phyloP scores from a whole-genome alignment of 441 rosid genomes.

The Lepidium campestre region DNA sequence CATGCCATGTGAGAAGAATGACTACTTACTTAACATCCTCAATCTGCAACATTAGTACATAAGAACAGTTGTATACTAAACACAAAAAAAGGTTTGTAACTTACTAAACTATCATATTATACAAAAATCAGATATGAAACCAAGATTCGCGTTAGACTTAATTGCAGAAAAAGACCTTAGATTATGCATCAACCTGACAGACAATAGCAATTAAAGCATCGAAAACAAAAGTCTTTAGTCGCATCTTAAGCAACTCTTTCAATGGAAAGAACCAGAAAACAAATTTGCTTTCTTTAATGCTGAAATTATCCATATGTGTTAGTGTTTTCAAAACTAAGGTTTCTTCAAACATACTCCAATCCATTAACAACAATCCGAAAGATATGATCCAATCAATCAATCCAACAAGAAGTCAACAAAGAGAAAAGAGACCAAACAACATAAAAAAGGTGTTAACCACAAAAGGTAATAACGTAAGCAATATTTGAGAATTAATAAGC shows the following conservation, averaged over 20 bases:
- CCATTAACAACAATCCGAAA: background rate
- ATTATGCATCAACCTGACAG: background rate
- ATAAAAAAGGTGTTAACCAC: background rate
- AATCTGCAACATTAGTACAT: background rate
- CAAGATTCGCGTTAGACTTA: background rate
- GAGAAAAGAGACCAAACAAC: slow-evolving; percentile 1
- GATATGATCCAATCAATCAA: background rate
- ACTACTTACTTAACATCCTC: background rate
- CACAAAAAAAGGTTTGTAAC: background rate
- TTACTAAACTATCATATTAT: background rate
- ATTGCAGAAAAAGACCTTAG: background rate
- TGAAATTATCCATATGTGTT: background rate
- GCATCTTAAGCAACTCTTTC: background rate
- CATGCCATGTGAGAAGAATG: slow-evolving; percentile 6
- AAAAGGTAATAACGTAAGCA: slow-evolving; percentile 13
- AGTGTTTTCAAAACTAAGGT: background rate
- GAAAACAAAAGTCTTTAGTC: background rate
- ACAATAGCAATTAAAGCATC: background rate
- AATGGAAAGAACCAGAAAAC: background rate
- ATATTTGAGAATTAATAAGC: background rate
- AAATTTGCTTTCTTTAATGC: background rate
- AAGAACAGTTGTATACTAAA: background rate
- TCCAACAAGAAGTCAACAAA: slow-evolving; percentile 4
- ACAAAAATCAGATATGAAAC: background rate
- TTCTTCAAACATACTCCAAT: background rate